Conservation (phyloP, 2,329 filamentous ascomycete genomes). For the Pezicula radicicola region DNA sequence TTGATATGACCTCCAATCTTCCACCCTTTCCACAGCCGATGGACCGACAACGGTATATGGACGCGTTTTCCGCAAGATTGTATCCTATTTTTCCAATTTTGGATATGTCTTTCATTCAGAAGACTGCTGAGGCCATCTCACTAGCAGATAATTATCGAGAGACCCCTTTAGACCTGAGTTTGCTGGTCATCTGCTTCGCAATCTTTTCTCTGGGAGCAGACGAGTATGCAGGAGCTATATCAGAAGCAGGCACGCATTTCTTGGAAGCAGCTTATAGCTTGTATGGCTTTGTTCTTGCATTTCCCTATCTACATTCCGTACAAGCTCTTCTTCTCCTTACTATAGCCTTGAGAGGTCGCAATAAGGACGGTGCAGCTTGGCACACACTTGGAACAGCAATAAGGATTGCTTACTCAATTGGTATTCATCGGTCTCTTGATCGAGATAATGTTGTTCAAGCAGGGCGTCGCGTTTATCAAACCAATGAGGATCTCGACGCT, state of each 20-base stretch:
- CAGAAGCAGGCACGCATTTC: neutral
- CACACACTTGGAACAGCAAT: neutral
- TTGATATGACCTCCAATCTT: neutral
- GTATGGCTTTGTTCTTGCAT: neutral
- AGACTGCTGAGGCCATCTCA: no score
- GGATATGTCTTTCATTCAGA: neutral
- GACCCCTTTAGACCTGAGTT: neutral
- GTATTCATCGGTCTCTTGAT: conserved; percentile 29
- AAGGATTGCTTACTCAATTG: conserved; percentile 4
- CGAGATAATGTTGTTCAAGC: neutral
- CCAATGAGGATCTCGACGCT: neutral
- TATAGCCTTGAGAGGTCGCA: neutral
- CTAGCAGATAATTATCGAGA: neutral
- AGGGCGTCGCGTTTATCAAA: neutral
- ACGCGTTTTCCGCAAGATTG: neutral
- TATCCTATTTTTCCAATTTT: neutral
- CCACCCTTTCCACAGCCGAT: neutral
- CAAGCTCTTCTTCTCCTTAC: neutral
- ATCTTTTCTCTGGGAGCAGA: neutral
- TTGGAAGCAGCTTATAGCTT: neutral
- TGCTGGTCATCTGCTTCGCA: neutral
- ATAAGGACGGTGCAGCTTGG: neutral
- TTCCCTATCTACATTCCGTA: neutral
- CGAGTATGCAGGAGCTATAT: neutral
- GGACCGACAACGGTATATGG: neutral